These are phyloP conservation scores for Bocquillonia castaneifolia DNA, from an alignment of 441 rosid species.

Conservation along the genomic window DNA sequence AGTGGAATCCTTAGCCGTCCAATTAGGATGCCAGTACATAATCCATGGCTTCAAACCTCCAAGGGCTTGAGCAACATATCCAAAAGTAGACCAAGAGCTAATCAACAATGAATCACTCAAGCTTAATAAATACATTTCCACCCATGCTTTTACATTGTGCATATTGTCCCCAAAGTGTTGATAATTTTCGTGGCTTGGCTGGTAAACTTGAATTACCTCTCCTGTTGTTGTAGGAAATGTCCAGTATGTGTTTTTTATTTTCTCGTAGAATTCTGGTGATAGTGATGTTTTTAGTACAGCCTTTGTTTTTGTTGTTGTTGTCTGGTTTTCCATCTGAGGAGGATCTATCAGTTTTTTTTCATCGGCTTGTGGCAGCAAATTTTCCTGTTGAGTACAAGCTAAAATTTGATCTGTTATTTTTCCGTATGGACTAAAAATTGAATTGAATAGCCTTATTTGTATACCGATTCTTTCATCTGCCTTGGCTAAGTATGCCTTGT, in stretches of 20 bases:
- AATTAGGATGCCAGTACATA: conserved; percentile 10
- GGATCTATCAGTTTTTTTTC: no score
- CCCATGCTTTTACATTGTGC: conserved; percentile 36
- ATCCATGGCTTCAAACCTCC: conserved; percentile 28
- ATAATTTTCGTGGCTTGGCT: conserved; percentile 25
- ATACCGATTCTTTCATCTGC: no score
- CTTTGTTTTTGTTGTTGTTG: no score
- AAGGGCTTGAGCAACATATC: conserved; percentile 31
- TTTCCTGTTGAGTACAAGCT: no score
- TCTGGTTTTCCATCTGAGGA: no score
- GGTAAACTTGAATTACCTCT: conserved; percentile 24
- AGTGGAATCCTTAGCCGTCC: conserved; percentile 9
- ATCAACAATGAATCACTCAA: conserved; percentile 27
- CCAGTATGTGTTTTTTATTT: conserved; percentile 5
- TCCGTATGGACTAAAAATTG: no score
- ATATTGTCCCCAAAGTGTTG: conserved; percentile 18
- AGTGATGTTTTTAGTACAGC: conserved; percentile 13
- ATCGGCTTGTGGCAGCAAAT: no score
- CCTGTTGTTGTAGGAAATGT: conserved; percentile 21
- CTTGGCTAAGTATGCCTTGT: no score
- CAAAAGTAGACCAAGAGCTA: conserved; percentile 31
- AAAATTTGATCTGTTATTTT: no score
- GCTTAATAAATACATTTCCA: conserved; percentile 28
- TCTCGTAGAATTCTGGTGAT: conserved; percentile 2
- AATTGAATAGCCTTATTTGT: no score